Percentiles rank a stretch among this genome's conserved stretches.
Conservation (phyloP, 148 eudicot species). For the Beta vulgaris region DNA sequence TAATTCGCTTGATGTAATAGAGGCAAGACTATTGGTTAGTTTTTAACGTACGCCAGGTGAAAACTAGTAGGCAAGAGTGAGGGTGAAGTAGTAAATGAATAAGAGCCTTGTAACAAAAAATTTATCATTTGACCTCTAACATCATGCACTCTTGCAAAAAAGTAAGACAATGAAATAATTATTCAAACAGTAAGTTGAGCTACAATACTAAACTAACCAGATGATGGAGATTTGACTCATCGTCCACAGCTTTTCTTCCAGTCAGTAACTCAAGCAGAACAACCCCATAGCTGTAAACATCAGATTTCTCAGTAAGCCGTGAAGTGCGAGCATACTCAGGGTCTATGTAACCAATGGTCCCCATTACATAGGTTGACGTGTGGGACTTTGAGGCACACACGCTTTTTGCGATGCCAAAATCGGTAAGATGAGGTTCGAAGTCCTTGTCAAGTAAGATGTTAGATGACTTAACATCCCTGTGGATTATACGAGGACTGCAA, state of each 20-base stretch:
- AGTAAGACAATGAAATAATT: not conserved
- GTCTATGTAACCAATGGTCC: slow-evolving; percentile 95
- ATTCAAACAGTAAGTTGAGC: not conserved
- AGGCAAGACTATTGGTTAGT: no score
- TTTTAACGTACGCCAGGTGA: no score
- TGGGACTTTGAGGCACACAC: slow-evolving; percentile 72
- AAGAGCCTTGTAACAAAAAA: no score
- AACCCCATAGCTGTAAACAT: slow-evolving; percentile 93
- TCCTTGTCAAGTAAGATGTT: slow-evolving; percentile 91
- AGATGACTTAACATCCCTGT: slow-evolving; percentile 92
- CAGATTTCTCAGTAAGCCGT: slow-evolving; percentile 95
- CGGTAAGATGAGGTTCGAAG: slow-evolving; percentile 91
- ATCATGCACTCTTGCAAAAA: not conserved
- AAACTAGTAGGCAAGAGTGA: no score
- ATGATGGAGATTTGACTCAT: slow-evolving; percentile 92
- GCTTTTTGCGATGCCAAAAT: slow-evolving; percentile 95
- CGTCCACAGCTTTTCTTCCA: slow-evolving; percentile 89
- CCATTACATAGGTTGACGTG: slow-evolving; percentile 93
- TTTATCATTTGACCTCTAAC: no score
- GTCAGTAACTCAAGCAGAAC: slow-evolving; percentile 92
- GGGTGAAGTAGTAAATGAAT: no score
- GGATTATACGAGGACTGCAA: slow-evolving; percentile 92
- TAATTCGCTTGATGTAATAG: no score
- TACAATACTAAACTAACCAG: slow-evolving; percentile 49
- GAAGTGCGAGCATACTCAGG: slow-evolving; percentile 99